Evolutionary conservation across 2,329 filamentous ascomycete genomes (phyloP), one percentile per base, ranked within the genome.

Genomic region (Aspergillus alliaceus): DNA sequence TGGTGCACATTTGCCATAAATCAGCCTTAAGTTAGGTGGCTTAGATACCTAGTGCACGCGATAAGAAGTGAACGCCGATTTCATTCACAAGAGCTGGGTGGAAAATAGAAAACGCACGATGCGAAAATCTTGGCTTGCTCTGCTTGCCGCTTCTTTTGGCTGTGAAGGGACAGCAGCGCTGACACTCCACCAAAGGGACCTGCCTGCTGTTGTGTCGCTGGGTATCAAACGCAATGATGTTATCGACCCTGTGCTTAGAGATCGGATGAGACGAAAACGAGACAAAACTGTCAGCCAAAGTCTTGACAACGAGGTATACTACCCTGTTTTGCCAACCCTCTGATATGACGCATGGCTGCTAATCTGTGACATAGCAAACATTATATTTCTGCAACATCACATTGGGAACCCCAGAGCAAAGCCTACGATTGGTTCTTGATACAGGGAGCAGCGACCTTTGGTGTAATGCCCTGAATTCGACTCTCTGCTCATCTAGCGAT

Each of bases 401-500:
- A 8, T 62, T 88, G 11, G 85, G 85, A 24, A 86, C 84, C 0
- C 85, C 85, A 0, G 67, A 69, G 37, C 85, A 88, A 63, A 69
- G 63, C 14, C 68, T 87, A 51, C 79, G 80, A 39, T 66, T 87
- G 54, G 82, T 86, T 63, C 77, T 88, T 62, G 85, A 88, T 61
- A 87, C 85, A 7, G 85, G 85, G 31, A 85, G 82, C 64, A 86
- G 83, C 63, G 85, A 87, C 73, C 72, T 87, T 9, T 87, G 84
- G 85, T 84, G 51, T 77, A 86, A 86, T 60, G 72, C 79, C 0
- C 74, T 74, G 6, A 75, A 72, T 54, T 85, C 83, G n/a, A 59
- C 64, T 9, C 64, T 83, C 3, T 86, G 84, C 64, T 66, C 66
- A n/a, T 59, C 66, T 9, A 63, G 69, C 9, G 63, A 58, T 15